Evolutionary conservation across 2,329 filamentous ascomycete species (phyloP).

Genomic region (Apiospora rasikravindrae): DNA sequence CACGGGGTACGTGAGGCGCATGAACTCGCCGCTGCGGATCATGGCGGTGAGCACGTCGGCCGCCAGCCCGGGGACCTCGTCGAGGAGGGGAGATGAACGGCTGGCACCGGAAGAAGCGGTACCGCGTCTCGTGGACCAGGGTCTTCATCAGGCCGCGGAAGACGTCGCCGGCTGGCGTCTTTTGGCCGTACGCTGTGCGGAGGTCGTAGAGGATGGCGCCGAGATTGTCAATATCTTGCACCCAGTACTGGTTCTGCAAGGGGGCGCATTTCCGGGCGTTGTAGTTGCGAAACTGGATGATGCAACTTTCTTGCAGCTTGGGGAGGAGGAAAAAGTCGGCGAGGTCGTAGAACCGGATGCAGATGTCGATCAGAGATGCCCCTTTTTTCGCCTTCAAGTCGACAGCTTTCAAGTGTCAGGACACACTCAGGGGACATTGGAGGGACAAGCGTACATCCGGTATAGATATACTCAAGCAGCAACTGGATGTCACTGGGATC

Average conservation of each 20-base stretch:
- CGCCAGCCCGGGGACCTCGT: neutral
- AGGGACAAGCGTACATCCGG: neutral
- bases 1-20: neutral
- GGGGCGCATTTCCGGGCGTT: neutral
- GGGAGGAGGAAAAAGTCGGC: neutral
- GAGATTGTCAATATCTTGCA: neutral
- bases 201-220: neutral
- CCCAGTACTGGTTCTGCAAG: neutral
- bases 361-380: neutral
- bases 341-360: neutral
- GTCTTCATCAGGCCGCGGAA: neutral
- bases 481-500: neutral
- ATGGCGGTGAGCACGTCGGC: neutral
- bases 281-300: neutral
- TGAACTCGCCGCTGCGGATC: neutral
- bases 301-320: neutral
- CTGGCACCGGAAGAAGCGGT: neutral
- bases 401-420: neutral
- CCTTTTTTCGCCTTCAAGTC: neutral
- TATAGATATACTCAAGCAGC: neutral
- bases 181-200: neutral
- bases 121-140: neutral
- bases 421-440: rapidly evolving
- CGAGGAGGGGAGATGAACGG: neutral
- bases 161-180: neutral